These are phyloP conservation scores for Geotrichum phurueaensis DNA, from an alignment of 1,139 yeast genomes.

Conservation along the genomic window DNA sequence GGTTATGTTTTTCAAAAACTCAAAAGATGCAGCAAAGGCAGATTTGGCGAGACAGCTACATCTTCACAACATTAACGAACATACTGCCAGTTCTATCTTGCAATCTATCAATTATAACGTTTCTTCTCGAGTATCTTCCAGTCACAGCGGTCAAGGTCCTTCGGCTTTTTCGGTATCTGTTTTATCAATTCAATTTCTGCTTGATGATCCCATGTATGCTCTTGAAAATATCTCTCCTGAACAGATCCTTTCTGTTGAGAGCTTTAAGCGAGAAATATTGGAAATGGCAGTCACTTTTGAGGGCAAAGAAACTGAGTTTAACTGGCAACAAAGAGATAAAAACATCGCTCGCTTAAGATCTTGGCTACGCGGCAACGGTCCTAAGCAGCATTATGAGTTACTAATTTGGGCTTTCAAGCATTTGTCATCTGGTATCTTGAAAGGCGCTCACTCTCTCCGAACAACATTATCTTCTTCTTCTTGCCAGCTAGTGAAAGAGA, in stretches of 20 bases:
- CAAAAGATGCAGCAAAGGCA: conserved; percentile 40
- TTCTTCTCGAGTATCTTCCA: neutral
- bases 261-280: conserved; percentile 38
- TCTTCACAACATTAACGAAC: conserved; percentile 25
- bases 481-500: conserved; percentile 73
- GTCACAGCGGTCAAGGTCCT: neutral
- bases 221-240: conserved; percentile 32
- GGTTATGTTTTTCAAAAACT: conserved; percentile 39
- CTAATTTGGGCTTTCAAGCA: conserved; percentile 42
- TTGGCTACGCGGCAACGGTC: conserved; percentile 54
- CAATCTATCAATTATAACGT: conserved; percentile 10
- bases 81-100: conserved; percentile 15
- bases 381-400: conserved; percentile 40
- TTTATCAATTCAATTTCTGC: conserved; percentile 24
- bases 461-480: conserved; percentile 76
- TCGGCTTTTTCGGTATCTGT: conserved; percentile 10
- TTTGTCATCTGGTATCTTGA: conserved; percentile 57
- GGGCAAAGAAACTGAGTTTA: conserved; percentile 83
- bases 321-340: conserved; percentile 75
- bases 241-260: conserved; percentile 32
- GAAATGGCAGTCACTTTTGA: conserved; percentile 44
- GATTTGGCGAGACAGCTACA: conserved; percentile 49
- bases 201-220: conserved; percentile 28
- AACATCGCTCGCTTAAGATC: conserved; percentile 52
- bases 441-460: conserved; percentile 66